Conservation (phyloP, 768 basidiomycete species). For the Pisolithus microcarpus region DNA sequence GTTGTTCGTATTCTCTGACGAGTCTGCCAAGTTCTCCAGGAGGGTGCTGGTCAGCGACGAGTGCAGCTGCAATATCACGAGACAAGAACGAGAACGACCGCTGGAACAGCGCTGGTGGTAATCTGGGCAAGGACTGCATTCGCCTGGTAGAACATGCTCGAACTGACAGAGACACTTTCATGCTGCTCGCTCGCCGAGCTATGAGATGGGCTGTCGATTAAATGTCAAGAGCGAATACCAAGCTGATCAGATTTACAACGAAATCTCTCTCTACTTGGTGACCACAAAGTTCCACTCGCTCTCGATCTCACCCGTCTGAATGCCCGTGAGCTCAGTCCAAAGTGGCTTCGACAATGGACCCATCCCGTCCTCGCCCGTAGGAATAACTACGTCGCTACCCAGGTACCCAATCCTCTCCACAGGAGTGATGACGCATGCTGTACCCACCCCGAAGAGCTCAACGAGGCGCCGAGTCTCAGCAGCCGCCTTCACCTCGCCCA, state of each 20-base stretch:
- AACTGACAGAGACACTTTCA: not conserved
- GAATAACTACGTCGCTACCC: conserved; percentile 46
- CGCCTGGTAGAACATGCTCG: too few species aligned
- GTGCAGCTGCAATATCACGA: not conserved
- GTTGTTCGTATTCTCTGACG: not conserved
- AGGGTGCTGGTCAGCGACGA: not conserved
- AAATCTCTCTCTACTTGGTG: conserved; percentile 11
- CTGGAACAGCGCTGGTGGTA: too few species aligned
- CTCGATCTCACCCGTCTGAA: conserved; percentile 70
- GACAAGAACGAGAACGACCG: not conserved
- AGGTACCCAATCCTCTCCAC: conserved; percentile 53
- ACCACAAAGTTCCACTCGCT: conserved; percentile 75
- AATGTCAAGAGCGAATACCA: not conserved
- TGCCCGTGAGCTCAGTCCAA: conserved; percentile 44
- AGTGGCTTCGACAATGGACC: conserved; percentile 54
- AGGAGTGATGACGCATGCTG: conserved; percentile 47
- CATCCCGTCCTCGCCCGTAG: conserved; percentile 65
- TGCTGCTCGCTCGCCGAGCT: not conserved
- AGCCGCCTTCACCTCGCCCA: conserved; percentile 62
- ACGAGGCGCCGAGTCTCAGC: conserved; percentile 35
- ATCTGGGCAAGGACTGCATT: too few species aligned
- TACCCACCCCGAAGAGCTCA: conserved; percentile 47
- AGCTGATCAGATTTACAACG: not conserved
- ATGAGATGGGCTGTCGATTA: not conserved
- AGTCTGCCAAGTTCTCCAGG: not conserved